phyloP scores from a whole-genome alignment of 345 rosid genomes.

The Eucalyptus cloeziana region DNA sequence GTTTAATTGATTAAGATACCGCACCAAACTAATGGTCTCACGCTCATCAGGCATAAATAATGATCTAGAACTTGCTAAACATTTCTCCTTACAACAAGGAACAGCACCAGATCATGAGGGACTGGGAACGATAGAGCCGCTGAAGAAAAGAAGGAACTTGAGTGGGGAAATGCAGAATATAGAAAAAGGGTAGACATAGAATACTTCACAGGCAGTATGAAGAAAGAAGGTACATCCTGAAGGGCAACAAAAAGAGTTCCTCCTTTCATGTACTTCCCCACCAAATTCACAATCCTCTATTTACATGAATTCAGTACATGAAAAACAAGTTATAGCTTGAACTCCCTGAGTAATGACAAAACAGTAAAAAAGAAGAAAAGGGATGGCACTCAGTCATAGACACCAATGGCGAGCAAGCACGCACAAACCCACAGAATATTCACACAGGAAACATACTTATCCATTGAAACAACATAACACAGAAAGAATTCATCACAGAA shows the following conservation, averaged over 20 bases:
- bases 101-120: background rate
- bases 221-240: background rate
- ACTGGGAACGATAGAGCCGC: background rate
- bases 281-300: background rate
- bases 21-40: background rate
- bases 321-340: background rate
- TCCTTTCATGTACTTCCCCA: background rate
- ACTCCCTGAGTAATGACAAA: background rate
- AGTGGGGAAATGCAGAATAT: background rate
- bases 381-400: background rate
- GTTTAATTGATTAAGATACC: background rate
- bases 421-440: background rate
- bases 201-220: background rate
- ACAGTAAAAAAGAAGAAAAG: background rate
- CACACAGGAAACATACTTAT: background rate
- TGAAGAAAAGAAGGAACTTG: background rate
- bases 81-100: background rate
- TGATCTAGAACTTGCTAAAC: background rate
- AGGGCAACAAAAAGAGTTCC: background rate
- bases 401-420: background rate
- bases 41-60: background rate
- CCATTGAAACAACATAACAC: background rate
- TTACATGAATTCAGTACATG: background rate
- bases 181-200: background rate
- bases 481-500: background rate